Conservation (phyloP, 345 rosid genomes). For the Populus euphratica region DNA sequence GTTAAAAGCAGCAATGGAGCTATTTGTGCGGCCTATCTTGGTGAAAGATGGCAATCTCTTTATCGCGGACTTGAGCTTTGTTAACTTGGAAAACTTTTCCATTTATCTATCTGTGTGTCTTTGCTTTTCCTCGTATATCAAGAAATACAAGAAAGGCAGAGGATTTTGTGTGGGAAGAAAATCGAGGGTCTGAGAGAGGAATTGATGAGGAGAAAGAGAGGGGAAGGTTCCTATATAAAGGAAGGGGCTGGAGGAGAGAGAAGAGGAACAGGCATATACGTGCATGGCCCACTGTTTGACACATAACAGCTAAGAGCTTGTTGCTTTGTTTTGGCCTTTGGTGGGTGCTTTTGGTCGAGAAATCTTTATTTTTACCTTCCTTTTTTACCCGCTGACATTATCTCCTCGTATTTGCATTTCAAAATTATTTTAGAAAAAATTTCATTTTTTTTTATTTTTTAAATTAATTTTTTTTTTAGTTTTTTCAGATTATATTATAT, state of each 20-base stretch:
- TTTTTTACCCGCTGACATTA: too few relatives aligned
- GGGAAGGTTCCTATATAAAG: conserved; percentile 39
- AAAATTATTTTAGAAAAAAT: too few relatives aligned
- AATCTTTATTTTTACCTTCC: neutral
- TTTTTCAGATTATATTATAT: too few relatives aligned
- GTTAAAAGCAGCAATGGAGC: conserved; percentile 11
- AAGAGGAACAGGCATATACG: neutral
- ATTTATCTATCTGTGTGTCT: conserved; percentile 19
- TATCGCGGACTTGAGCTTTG: conserved; percentile 84
- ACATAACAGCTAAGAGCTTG: conserved; percentile 57
- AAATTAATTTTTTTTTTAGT: too few relatives aligned
- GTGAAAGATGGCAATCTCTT: conserved; percentile 81
- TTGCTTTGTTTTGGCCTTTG: conserved; percentile 10
- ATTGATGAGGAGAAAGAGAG: conserved; percentile 27
- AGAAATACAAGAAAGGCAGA: neutral
- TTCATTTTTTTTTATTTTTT: too few relatives aligned
- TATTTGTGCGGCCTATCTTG: conserved; percentile 34
- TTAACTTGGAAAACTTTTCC: conserved; percentile 72
- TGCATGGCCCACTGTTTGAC: conserved; percentile 64
- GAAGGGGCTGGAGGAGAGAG: neutral
- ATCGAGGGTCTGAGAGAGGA: neutral
- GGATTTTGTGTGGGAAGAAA: conserved; percentile 2
- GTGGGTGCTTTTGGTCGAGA: neutral
- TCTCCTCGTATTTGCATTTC: too few relatives aligned
- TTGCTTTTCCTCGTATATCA: neutral